phyloP scores from a whole-genome alignment of 805 yeast species.

The Lipomyces lipofer region DNA sequence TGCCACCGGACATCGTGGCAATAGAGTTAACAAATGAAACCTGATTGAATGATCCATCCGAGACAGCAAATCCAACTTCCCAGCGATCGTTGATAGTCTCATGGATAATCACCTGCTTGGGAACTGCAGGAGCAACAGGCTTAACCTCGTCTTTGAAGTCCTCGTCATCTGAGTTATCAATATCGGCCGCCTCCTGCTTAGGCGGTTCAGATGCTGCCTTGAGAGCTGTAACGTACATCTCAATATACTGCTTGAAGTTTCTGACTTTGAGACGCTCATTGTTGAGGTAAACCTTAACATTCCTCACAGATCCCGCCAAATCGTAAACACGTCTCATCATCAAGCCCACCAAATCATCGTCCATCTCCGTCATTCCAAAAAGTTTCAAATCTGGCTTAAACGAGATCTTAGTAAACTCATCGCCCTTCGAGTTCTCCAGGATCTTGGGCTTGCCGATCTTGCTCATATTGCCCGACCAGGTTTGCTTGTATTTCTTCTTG shows the following conservation, averaged over 20 bases:
- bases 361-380: conserved; percentile 82
- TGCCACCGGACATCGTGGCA: conserved; percentile 96
- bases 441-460: conserved; percentile 75
- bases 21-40: conserved; percentile 96
- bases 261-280: conserved; percentile 67
- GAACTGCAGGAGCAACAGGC: conserved; percentile 41
- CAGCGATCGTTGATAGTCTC: conserved; percentile 83
- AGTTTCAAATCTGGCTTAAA: conserved; percentile 84
- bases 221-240: conserved; percentile 80
- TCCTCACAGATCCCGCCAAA: conserved; percentile 88
- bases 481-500: conserved; percentile 69
- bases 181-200: conserved; percentile 46
- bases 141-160: conserved; percentile 43
- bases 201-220: conserved; percentile 35
- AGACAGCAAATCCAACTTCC: conserved; percentile 94
- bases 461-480: conserved; percentile 87
- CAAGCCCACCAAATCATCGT: conserved; percentile 79
- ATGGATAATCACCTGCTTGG: conserved; percentile 66
- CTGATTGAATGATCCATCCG: conserved; percentile 88
- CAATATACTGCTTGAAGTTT: conserved; percentile 84
- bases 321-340: conserved; percentile 93
- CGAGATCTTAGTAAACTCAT: conserved; percentile 81
- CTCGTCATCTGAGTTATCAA: conserved; percentile 36
- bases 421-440: conserved; percentile 51
- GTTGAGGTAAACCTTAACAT: conserved; percentile 74